A percentile compares a stretch with the other conserved stretches of the same genome.
phyloP scores from a whole-genome alignment of 306 rosid genomes.

The Castanea sativa region DNA sequence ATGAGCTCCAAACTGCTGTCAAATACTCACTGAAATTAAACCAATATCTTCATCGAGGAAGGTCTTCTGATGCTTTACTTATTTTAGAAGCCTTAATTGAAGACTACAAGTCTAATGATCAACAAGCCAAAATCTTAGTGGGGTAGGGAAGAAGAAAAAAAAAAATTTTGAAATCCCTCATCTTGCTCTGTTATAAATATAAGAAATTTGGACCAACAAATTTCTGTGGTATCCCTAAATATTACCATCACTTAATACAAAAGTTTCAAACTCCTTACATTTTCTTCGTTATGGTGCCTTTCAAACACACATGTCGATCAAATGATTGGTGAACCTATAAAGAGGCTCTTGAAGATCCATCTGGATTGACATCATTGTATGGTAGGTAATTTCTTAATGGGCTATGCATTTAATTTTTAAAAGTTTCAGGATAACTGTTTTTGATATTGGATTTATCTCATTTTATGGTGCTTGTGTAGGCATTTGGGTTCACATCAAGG shows the following conservation, averaged over 20 bases:
- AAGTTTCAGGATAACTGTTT: not conserved
- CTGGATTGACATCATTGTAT: not conserved
- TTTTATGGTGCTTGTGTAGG: conserved; percentile 1
- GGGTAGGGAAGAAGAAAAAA: conserved; percentile 23
- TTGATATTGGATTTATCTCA: not conserved
- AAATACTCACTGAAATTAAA: conserved; percentile 60
- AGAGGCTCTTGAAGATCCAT: conserved; percentile 8
- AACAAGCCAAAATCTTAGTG: conserved; percentile 21
- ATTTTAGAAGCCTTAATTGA: conserved; percentile 57
- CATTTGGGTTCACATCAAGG: not conserved
- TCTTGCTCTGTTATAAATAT: not conserved
- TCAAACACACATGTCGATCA: not conserved
- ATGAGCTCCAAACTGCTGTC: conserved; percentile 53
- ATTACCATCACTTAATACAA: conserved; percentile 3
- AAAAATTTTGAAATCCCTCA: conserved; percentile 2
- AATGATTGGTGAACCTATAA: conserved; percentile 4
- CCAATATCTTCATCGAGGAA: conserved; percentile 43
- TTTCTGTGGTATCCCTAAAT: conserved; percentile 6
- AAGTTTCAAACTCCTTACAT: not conserved
- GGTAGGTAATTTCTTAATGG: not conserved
- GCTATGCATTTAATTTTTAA: not conserved
- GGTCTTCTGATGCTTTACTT: conserved; percentile 52
- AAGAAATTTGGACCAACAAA: conserved; percentile 11
- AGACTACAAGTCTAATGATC: conserved; percentile 38
- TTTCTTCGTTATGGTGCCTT: not conserved